Evolutionary conservation across 163 green algal species (phyloP).

Genomic region (Scenedesmus sp.): DNA sequence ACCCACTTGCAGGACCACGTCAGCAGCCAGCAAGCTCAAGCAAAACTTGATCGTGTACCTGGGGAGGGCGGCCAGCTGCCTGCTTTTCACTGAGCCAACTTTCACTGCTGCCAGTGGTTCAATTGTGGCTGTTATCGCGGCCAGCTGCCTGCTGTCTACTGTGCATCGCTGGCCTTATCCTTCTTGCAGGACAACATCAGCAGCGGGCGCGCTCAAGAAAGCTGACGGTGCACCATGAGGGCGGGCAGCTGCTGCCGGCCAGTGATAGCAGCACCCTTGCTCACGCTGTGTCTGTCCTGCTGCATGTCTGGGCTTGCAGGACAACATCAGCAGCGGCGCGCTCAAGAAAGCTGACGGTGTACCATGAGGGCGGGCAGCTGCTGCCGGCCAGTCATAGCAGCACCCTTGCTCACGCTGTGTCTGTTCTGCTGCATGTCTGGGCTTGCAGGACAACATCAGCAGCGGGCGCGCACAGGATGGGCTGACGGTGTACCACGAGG

Average conservation of each 20-base stretch:
- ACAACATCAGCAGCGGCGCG: slow-evolving; percentile 3
- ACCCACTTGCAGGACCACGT: background rate
- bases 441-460: slow-evolving; percentile 27
- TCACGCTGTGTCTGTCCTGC: background rate
- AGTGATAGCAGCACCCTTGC: background rate
- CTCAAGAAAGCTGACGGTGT: background rate
- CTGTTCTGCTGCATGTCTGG: background rate
- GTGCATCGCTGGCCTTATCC: background rate
- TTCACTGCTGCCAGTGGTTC: no score
- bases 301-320: background rate
- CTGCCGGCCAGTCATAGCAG: background rate
- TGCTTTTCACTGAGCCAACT: no score
- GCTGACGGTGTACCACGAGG: slow-evolving; percentile 28
- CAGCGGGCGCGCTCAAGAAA: background rate
- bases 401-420: background rate
- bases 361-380: background rate
- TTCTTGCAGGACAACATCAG: background rate
- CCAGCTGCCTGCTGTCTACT: no score
- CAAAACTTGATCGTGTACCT: no score
- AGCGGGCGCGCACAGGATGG: background rate
- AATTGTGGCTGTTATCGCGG: no score
- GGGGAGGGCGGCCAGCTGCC: no score
- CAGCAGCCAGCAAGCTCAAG: background rate
- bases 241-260: background rate
- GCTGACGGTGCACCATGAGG: background rate